These are phyloP conservation scores for Fusarium penzigii DNA, from an alignment of 2,329 filamentous ascomycete species.

Conservation along the genomic window DNA sequence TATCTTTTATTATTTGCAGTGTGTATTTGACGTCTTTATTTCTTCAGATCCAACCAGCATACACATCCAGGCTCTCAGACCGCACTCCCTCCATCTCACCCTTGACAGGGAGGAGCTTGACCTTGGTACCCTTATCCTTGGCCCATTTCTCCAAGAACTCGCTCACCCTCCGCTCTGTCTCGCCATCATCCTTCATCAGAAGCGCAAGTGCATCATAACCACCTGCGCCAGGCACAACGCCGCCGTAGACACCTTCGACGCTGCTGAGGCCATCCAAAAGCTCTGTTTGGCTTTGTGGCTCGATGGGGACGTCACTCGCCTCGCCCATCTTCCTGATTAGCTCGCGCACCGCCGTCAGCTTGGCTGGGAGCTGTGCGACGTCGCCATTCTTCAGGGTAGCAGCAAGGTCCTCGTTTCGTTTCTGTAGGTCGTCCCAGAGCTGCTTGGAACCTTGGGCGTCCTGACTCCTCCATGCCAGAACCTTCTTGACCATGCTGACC, in stretches of 20 bases:
- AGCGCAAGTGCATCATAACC: constrained; percentile 89
- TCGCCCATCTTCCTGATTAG: constrained; percentile 76
- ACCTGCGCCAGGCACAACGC: constrained; percentile 90
- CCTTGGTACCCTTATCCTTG: constrained; percentile 57
- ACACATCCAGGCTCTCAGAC: constrained; percentile 45
- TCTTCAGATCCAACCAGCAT: constrained; percentile 45
- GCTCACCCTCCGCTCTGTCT: constrained; percentile 61
- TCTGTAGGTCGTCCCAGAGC: constrained; percentile 77
- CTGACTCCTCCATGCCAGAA: constrained; percentile 76
- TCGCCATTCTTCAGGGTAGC: constrained; percentile 57
- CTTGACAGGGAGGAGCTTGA: constrained; percentile 68
- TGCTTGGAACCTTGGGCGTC: constrained; percentile 63
- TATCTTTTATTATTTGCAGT: constrained; percentile 1
- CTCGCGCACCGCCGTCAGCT: constrained; percentile 54
- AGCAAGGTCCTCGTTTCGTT: constrained; percentile 71
- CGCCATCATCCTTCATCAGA: constrained; percentile 71
- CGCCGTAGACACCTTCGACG: constrained; percentile 81
- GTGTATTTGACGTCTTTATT: neutral
- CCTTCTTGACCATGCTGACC: constrained; percentile 92
- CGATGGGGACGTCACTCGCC: constrained; percentile 78
- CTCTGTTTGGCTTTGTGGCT: constrained; percentile 82
- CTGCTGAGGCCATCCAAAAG: constrained; percentile 74
- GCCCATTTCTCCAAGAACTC: constrained; percentile 68
- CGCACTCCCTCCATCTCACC: constrained; percentile 71
- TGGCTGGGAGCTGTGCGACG: constrained; percentile 44